phyloP scores from a whole-genome alignment of 2,329 filamentous ascomycete genomes.

The Cercospora nicotianae region DNA sequence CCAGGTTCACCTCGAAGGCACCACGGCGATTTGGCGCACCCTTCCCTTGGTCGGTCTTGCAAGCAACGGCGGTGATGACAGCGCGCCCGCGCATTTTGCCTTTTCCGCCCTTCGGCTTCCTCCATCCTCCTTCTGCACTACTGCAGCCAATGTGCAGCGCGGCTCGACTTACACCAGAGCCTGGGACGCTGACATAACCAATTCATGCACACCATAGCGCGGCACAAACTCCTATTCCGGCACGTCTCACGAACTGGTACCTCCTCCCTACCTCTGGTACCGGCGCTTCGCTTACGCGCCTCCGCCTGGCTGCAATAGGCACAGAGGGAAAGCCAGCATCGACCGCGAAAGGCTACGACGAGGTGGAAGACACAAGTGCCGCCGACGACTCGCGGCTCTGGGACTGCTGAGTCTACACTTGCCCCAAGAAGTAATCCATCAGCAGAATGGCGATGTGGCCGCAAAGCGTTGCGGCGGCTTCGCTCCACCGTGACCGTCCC shows the following conservation, averaged over 20 bases:
- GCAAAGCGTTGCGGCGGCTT: not conserved
- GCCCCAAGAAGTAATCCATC: not conserved
- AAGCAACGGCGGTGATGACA: not conserved
- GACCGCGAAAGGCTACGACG: not conserved
- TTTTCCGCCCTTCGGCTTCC: not conserved
- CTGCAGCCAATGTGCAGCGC: not conserved
- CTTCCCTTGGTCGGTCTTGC: not conserved
- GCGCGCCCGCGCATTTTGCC: not conserved
- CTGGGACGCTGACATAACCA: slow-evolving; percentile 1
- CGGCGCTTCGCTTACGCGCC: not conserved
- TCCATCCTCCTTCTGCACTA: not conserved
- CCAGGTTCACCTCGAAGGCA: not conserved
- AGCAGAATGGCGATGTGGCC: not conserved
- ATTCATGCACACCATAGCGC: not conserved
- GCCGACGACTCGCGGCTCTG: not conserved
- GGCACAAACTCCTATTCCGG: not conserved
- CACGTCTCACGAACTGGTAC: not conserved
- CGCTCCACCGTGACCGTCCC: not conserved
- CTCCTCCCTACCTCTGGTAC: not conserved
- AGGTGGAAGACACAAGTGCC: not conserved
- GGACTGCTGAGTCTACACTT: not conserved
- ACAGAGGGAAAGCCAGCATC: not conserved
- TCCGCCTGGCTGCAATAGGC: not conserved
- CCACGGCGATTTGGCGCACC: not conserved
- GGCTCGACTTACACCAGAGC: slow-evolving; percentile 1